Evolutionary conservation across 1,139 yeast species (phyloP).

Genomic region (Zygosaccharomyces pseudobailii): DNA sequence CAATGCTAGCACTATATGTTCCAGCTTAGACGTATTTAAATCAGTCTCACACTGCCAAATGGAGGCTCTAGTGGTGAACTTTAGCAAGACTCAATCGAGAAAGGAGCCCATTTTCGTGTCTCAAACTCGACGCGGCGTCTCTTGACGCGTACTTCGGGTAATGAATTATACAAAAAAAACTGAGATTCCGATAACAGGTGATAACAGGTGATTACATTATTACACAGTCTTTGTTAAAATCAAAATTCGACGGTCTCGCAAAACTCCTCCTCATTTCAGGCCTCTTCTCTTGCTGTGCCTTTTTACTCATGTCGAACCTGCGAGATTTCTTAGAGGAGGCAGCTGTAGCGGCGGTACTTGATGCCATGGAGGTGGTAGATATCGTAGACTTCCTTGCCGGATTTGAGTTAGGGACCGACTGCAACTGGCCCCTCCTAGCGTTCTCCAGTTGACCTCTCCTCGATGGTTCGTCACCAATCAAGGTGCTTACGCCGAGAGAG

Average conservation of each 20-base stretch:
- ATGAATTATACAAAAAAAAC: neutral
- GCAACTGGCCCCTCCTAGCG: neutral
- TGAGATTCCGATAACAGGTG: neutral
- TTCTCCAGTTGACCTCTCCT: neutral
- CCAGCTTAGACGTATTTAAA: neutral
- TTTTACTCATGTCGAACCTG: neutral
- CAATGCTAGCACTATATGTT: neutral
- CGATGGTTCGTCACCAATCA: neutral
- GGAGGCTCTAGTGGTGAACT: neutral
- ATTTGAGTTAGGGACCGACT: neutral
- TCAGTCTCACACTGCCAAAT: neutral
- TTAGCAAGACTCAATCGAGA: neutral
- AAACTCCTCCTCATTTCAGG: conserved; percentile 1
- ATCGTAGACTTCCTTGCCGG: neutral
- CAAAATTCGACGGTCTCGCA: neutral
- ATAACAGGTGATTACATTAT: conserved; percentile 10
- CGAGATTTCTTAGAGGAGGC: neutral
- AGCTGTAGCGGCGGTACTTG: neutral
- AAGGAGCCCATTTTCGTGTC: conserved; percentile 4
- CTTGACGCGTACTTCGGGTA: conserved; percentile 3
- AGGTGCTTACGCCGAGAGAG: neutral
- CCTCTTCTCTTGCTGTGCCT: neutral
- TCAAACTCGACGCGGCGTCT: conserved; percentile 7
- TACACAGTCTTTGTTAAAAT: conserved; percentile 11
- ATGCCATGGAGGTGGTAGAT: neutral